Conservation (phyloP, 352 stramenopile species). For the Phytophthora agathidicida region DNA sequence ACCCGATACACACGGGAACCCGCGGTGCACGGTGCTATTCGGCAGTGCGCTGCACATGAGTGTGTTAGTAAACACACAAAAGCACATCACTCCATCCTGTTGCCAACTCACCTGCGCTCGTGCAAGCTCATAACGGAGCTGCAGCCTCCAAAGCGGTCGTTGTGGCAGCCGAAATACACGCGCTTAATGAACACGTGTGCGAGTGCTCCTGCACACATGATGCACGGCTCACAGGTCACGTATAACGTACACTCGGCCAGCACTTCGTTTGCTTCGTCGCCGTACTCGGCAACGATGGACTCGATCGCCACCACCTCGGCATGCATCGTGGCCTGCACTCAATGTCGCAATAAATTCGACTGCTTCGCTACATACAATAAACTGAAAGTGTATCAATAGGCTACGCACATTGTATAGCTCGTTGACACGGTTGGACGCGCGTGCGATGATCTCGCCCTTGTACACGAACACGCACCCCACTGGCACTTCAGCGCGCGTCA, state of each 20-base stretch:
- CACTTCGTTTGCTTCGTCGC: constrained; percentile 46
- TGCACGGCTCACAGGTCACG: constrained; percentile 94
- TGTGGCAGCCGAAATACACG: constrained; percentile 92
- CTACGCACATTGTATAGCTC: constrained; percentile 81
- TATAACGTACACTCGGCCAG: constrained; percentile 74
- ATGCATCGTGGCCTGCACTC: constrained; percentile 82
- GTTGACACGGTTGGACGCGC: constrained; percentile 89
- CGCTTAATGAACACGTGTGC: constrained; percentile 70
- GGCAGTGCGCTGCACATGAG: constrained; percentile 41
- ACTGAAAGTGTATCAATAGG: not conserved
- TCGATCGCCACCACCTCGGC: constrained; percentile 93
- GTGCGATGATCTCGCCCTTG: constrained; percentile 73
- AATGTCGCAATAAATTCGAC: not conserved
- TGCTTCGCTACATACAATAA: not conserved
- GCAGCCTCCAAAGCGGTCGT: constrained; percentile 93
- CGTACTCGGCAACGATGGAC: constrained; percentile 58
- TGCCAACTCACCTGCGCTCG: constrained; percentile 47
- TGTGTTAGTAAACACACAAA: too few relatives aligned
- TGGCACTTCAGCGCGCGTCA: constrained; percentile 86
- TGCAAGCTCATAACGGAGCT: constrained; percentile 91
- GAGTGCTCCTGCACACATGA: constrained; percentile 94
- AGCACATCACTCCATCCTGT: too few relatives aligned
- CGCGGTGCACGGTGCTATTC: constrained; percentile 49
- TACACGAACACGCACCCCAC: constrained; percentile 93
- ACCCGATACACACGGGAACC: constrained; percentile 69